Conservation (phyloP, 176 grass and related monocot genomes). For the Carex pumila region DNA sequence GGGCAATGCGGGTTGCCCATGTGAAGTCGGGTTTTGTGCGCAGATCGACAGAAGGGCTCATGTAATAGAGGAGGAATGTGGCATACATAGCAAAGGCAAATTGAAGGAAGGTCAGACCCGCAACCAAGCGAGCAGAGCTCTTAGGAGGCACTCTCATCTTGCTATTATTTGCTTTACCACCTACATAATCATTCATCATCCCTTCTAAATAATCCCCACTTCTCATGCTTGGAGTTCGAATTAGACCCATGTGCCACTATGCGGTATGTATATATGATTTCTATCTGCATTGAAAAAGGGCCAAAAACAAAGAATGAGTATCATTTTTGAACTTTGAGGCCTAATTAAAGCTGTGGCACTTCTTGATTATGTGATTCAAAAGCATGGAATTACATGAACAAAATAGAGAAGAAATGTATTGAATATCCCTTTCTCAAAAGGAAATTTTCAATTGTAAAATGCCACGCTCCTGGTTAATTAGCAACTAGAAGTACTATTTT, state of each 20-base stretch:
- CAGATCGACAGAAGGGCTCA: constrained; percentile 85
- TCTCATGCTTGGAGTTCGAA: constrained; percentile 45
- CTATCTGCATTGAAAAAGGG: background rate
- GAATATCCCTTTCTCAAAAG: background rate
- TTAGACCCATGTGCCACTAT: constrained; percentile 41
- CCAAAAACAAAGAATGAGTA: background rate
- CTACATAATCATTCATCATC: constrained; percentile 52
- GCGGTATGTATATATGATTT: background rate
- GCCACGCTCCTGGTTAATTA: background rate
- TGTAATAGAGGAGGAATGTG: constrained; percentile 97
- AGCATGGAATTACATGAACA: background rate
- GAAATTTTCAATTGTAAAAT: background rate
- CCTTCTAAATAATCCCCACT: constrained; percentile 61
- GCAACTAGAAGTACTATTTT: background rate
- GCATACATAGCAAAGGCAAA: constrained; percentile 89
- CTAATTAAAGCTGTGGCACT: background rate
- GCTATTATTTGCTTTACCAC: constrained; percentile 26
- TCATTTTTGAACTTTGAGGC: background rate
- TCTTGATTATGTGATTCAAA: background rate
- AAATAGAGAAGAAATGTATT: background rate
- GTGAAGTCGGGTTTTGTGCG: constrained; percentile 60
- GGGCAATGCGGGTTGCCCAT: constrained; percentile 70
- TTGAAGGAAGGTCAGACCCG: constrained; percentile 64
- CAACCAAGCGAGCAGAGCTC: constrained; percentile 54
- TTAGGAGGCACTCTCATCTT: constrained; percentile 16